Evolutionary conservation across 805 yeast genomes (phyloP), one percentile per base, ranked within the genome.

Genomic region (Torulaspora quercuum): DNA sequence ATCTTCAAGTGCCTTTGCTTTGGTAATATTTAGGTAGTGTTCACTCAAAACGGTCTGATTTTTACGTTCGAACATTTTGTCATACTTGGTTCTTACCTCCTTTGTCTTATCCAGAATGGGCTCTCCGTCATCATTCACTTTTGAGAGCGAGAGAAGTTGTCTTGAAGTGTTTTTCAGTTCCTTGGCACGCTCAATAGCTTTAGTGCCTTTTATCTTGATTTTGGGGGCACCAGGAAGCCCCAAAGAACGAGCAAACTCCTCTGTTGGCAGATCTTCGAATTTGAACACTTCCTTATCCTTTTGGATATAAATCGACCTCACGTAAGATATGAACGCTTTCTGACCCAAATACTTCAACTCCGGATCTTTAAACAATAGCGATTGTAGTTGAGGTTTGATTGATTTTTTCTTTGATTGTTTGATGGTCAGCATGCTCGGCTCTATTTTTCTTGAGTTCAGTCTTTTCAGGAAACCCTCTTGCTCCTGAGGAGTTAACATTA

Each of bases 191-290:
- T 61, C 59, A 21, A 70, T 52, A 15, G 68, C 63, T 21, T 51
- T 59, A 54, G 59, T 63, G 10, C 79, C 82, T 26, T 68, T 68
- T 39, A 90, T 73, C 57, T 86, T 88, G 51, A 92, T 82, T 51
- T 84, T 81, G 27, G 99, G 99, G 3, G 95, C 95, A 37, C 97
- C 95, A 1, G 97, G 96, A 27, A 92, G 71, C 7, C 99, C 99
- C 31, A 89, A 62, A 3, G 95, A 83, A 41, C 75, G 75, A 4
- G 99, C 97, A 61, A 69, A 88, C 38, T 75, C 84, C 46, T 90
- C 96, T 2, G 81, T 65, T 3, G 95, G 94, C 3, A 90, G 57
- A 31, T 77, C 76, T 8, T 79, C 83, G 25, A 88, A 72, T 47
- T 82, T 76, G 65, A 92, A 92, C 8, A 89, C 80, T 24, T 80